A percentile compares a stretch with the other conserved stretches of the same genome.
Conservation (phyloP, 2,329 filamentous ascomycete species). For the Scorias spongiosa region DNA sequence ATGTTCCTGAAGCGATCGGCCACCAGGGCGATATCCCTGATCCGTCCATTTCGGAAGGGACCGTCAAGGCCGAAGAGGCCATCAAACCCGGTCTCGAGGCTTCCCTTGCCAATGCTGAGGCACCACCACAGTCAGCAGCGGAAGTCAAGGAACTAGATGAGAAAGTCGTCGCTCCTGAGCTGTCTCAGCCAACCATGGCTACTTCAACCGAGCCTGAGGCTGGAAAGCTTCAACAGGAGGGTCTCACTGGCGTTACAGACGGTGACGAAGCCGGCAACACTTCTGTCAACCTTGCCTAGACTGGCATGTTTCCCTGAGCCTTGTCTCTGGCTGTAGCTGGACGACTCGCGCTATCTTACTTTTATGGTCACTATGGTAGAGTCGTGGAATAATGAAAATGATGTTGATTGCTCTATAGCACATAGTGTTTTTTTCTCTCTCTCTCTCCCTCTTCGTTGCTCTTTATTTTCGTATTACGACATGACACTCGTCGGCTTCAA, state of each 20-base stretch:
- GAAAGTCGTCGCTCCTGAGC: neutral
- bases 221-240: neutral
- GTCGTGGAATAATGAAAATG: no score
- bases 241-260: neutral
- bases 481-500: no score
- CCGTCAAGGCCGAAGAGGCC: constrained; percentile 3
- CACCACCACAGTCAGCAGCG: neutral
- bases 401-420: no score
- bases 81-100: constrained; percentile 10
- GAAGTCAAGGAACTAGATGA: neutral
- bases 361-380: no score
- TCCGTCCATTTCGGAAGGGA: constrained; percentile 4
- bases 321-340: no score
- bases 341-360: no score
- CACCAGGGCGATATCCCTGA: constrained; percentile 10
- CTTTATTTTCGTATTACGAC: no score
- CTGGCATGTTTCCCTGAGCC: no score
- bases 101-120: constrained; percentile 7
- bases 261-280: neutral
- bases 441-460: no score
- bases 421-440: no score
- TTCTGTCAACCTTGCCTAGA: neutral
- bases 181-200: neutral
- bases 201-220: neutral
- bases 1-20: constrained; percentile 5